Conservation (phyloP, 2,329 filamentous ascomycete species). For the Colletotrichum sp. region DNA sequence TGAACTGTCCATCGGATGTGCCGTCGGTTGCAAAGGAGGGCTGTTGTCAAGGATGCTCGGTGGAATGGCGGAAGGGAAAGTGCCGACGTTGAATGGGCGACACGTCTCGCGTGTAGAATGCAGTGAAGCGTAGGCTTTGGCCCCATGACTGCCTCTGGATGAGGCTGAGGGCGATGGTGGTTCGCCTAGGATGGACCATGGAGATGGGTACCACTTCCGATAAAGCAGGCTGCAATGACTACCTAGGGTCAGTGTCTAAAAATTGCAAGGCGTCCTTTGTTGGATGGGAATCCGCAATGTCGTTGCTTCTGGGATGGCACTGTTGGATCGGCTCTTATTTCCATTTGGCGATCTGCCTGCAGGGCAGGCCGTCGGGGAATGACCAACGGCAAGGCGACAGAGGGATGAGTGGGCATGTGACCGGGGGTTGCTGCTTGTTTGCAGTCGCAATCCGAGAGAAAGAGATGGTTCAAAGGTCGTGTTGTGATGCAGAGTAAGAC, state of each 20-base stretch:
- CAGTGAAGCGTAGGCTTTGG: not conserved
- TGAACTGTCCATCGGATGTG: not conserved
- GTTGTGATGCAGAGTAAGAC: not conserved
- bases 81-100: not conserved
- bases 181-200: not conserved
- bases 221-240: not conserved
- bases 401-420: not conserved
- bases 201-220: not conserved
- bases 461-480: not conserved
- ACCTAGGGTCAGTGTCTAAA: not conserved
- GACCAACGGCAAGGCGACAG: not conserved
- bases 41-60: not conserved
- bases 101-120: not conserved
- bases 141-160: not conserved
- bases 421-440: not conserved
- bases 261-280: not conserved
- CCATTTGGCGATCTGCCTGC: not conserved
- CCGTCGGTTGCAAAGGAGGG: not conserved
- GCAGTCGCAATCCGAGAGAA: not conserved
- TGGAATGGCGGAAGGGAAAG: not conserved
- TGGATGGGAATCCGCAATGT: not conserved
- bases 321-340: not conserved
- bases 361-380: not conserved
- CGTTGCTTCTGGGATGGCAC: not conserved
- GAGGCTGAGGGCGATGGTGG: not conserved